Percentiles rank a stretch among this genome's conserved stretches.
Evolutionary conservation across 441 rosid genomes (phyloP).

Genomic region (Cnidoscolus chayamansa): DNA sequence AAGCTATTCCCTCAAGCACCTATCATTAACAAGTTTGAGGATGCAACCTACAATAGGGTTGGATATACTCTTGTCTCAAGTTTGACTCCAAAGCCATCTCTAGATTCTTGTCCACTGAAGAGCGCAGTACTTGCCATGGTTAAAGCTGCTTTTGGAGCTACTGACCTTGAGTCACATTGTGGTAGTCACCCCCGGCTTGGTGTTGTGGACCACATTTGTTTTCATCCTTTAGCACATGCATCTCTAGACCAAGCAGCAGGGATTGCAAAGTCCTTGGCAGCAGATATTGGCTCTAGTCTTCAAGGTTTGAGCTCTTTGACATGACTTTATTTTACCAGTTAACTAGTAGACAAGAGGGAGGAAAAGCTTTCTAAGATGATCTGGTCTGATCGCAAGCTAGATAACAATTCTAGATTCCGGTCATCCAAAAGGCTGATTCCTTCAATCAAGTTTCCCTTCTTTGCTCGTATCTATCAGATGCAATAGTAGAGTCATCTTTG

Average conservation of each 20-base stretch:
- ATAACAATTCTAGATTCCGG: slow-evolving; percentile 1
- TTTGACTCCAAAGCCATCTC: slow-evolving; percentile 29
- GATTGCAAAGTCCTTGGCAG: slow-evolving; percentile 62
- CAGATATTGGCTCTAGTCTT: slow-evolving; percentile 59
- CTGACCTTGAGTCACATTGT: slow-evolving; percentile 56
- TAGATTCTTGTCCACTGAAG: slow-evolving; percentile 42
- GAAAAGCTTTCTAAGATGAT: neutral
- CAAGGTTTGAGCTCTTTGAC: slow-evolving; percentile 46
- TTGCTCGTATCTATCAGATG: neutral
- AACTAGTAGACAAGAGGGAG: neutral
- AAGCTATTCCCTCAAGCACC: slow-evolving; percentile 61
- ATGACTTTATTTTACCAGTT: neutral
- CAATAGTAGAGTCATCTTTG: neutral
- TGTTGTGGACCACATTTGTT: slow-evolving; percentile 88
- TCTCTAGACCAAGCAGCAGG: slow-evolving; percentile 58
- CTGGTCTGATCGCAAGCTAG: neutral
- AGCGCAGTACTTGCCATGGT: slow-evolving; percentile 67
- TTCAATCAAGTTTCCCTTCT: too few species aligned
- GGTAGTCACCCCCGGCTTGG: slow-evolving; percentile 93
- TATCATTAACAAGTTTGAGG: slow-evolving; percentile 77
- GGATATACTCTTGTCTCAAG: slow-evolving; percentile 76
- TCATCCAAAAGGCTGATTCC: neutral
- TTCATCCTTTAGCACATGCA: slow-evolving; percentile 65
- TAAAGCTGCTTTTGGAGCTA: slow-evolving; percentile 62
- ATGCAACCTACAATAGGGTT: slow-evolving; percentile 66